Evolutionary conservation across 768 basidiomycete species (phyloP), one percentile per base, ranked within the genome.

Genomic region (Pleurotus platypus): DNA sequence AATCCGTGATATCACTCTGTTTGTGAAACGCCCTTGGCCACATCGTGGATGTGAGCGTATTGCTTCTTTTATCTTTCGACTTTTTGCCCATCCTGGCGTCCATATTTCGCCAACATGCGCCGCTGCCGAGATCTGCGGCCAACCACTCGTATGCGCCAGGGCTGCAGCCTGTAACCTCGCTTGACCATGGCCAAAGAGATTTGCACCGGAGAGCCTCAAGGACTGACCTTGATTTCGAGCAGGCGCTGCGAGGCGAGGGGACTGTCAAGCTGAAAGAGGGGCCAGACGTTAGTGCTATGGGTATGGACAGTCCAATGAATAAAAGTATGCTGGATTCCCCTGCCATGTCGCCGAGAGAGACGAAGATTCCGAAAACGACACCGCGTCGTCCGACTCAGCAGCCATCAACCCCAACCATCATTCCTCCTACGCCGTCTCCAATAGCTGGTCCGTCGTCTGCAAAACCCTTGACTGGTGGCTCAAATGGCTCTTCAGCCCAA

Each of bases 191-290:
- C 56, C 66, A 68, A 16, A 71, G 66, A 49, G 64, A 65, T 30
- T 60, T 78, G 35, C 75, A 74, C 55, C 81, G 84, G 56, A 81
- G 89, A 27, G 68, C 79, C 46, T 92, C 91, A 43, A 82, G 89
- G 40, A 83, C 85, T 30, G 89, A 91, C 72, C 75, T 87, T 66
- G 89, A 91, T 67, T 94, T 94, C 63, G 91, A 93, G 72, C 83
- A 85, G 64, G 90, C 86, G 11, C 69, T 94, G 62, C 78, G 75
- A 58, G 75, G 75, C 9, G 83, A 83, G 42, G 86, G 82, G 20
- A 94, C 92, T 2, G 80, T 91, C 13, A 63, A 80, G 56, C 75
- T 93, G 49, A 81, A 78, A 60, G 89, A 93, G 69, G 84, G 89
- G 38, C 66, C 85, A 46, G 90, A 92, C 70, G 75, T 91, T 49